A percentile compares a stretch with the other conserved stretches of the same genome.
phyloP scores from a whole-genome alignment of 257 asterid genomes.

The Solanum pinnatisectum region DNA sequence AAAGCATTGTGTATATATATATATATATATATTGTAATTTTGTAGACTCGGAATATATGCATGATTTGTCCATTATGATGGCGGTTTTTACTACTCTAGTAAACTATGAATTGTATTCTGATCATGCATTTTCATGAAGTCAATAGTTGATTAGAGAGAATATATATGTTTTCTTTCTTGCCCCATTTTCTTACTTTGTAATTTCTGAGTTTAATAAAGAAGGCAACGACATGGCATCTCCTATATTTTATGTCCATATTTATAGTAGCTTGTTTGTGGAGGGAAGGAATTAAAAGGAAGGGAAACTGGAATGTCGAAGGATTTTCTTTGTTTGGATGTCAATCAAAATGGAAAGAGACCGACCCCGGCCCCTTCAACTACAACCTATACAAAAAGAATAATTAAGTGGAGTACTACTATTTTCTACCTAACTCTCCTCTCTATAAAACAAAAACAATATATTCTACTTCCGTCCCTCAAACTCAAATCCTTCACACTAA shows the following conservation, averaged over 20 bases:
- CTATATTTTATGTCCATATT: background rate
- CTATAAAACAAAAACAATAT: too few species aligned
- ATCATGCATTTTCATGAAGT: background rate
- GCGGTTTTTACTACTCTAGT: background rate
- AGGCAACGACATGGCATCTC: background rate
- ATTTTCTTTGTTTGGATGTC: background rate
- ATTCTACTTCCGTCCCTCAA: background rate
- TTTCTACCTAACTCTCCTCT: background rate
- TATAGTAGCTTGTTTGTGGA: background rate
- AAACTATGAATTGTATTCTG: background rate
- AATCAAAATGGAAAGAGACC: background rate
- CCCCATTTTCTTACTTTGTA: background rate
- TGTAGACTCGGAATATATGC: background rate
- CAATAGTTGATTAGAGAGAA: background rate
- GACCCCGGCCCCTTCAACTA: background rate
- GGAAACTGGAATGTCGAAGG: background rate
- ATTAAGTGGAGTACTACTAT: background rate
- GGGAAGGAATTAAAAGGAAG: background rate
- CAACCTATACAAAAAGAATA: background rate
- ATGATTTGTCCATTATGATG: background rate
- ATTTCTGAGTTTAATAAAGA: background rate
- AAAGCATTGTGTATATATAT: background rate
- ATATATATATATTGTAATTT: too few species aligned
- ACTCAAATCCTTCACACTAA: background rate
- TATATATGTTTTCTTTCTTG: background rate